Percentiles rank a stretch among this genome's conserved stretches.
phyloP scores from a whole-genome alignment of 371 early-diverging fungal genomes.

The Phascolomyces articulosus region DNA sequence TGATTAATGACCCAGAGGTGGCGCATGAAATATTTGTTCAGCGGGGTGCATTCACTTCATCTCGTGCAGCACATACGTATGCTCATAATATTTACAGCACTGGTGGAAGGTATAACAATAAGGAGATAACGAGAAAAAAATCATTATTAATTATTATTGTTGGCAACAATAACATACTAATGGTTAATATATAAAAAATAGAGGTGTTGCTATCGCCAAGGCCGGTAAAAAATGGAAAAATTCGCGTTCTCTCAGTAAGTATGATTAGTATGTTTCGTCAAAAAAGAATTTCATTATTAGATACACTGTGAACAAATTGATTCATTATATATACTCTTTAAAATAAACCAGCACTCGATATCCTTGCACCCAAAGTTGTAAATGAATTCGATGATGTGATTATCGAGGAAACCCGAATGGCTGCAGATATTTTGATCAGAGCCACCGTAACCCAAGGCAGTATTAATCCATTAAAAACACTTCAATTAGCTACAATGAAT shows the following conservation, averaged over 20 bases:
- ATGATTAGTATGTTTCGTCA: too few species aligned
- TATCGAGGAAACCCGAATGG: not conserved
- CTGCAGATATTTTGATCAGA: not conserved
- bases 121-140: too few species aligned
- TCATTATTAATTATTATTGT: too few species aligned
- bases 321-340: too few species aligned
- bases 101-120: conserved; percentile 24
- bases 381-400: not conserved
- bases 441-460: conserved; percentile 4
- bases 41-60: conserved; percentile 12
- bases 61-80: conserved; percentile 14
- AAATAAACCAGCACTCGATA: not conserved
- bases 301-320: too few species aligned
- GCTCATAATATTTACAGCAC: conserved; percentile 17
- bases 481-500: conserved; percentile 15
- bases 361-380: conserved; percentile 15
- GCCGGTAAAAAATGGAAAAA: conserved; percentile 18
- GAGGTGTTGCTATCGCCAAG: conserved; percentile 10
- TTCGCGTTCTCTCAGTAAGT: conserved; percentile 12
- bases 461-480: conserved; percentile 9
- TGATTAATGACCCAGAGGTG: conserved; percentile 20
- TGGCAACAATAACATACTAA: too few species aligned
- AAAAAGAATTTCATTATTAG: too few species aligned
- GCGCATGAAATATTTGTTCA: conserved; percentile 26
- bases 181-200: not conserved